A percentile compares a stretch with the other conserved stretches of the same genome.
These are phyloP conservation scores for Solanum pimpinellifolium DNA, from an alignment of 257 asterid genomes.

Conservation along the genomic window DNA sequence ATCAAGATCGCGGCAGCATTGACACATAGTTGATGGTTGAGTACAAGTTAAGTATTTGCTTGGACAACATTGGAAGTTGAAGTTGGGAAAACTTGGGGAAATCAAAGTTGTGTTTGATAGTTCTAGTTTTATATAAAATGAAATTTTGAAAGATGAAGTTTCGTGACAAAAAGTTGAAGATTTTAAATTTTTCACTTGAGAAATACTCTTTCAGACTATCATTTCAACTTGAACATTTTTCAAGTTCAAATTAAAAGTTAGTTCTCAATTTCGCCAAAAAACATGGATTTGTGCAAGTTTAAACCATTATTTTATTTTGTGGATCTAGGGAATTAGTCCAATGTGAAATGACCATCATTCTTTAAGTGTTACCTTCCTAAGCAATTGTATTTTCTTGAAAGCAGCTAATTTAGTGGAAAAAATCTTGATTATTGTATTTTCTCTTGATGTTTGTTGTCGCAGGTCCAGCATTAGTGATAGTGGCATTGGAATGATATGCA, in stretches of 20 bases:
- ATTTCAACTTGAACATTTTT: no score
- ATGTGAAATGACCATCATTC: no score
- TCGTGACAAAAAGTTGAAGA: not conserved
- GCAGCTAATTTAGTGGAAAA: not conserved
- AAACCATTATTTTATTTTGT: no score
- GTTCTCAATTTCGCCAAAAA: no score
- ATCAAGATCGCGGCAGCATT: not conserved
- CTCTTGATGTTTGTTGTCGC: not conserved
- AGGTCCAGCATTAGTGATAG: constrained; percentile 96
- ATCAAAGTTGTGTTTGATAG: not conserved
- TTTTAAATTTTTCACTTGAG: not conserved
- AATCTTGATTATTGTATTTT: not conserved
- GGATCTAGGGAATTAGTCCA: no score
- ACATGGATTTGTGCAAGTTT: no score
- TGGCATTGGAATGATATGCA: constrained; percentile 97
- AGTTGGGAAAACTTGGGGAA: not conserved
- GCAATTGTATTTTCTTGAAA: not conserved
- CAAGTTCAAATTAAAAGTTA: no score
- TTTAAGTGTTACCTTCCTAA: not conserved
- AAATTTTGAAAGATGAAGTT: not conserved
- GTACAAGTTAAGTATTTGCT: not conserved
- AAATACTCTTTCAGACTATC: not conserved
- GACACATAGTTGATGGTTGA: not conserved
- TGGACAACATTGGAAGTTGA: not conserved
- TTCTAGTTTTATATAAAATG: not conserved